phyloP scores from a whole-genome alignment of 225 moss, liverwort and hornwort species.

The Thuidium tamariscinum region DNA sequence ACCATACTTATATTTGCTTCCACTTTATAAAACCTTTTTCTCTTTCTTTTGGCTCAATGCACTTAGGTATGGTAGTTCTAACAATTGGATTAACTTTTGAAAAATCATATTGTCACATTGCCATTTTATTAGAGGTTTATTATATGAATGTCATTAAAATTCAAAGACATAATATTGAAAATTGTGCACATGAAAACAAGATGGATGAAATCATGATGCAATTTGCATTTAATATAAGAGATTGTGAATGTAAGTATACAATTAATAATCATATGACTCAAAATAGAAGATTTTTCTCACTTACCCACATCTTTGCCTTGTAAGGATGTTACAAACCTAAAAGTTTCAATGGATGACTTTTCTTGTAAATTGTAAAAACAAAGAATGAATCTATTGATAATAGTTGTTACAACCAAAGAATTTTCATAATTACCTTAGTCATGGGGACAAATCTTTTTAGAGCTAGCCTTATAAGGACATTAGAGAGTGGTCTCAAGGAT shows the following conservation, averaged over 20 bases:
- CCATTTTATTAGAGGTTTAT: no score
- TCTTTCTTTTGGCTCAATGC: no score
- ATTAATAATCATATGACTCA: fast-evolving
- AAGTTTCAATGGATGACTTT: not conserved
- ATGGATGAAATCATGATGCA: not conserved
- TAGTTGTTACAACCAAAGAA: fast-evolving
- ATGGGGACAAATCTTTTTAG: fast-evolving
- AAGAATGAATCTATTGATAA: fast-evolving
- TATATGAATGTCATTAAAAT: no score
- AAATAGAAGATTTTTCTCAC: not conserved
- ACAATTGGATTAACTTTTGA: no score
- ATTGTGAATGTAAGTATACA: no score
- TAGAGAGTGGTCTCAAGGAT: fast-evolving
- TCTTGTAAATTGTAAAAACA: fast-evolving
- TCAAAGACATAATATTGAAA: no score
- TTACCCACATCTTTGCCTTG: fast-evolving
- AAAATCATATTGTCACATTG: no score
- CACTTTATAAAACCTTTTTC: no score
- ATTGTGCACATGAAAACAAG: no score
- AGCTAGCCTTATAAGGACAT: no score
- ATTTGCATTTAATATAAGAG: not conserved
- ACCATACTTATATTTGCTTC: no score
- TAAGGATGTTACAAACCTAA: fast-evolving
- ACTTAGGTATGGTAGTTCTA: no score
- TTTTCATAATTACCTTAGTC: not conserved